These are phyloP conservation scores for Clarireedia hainanense DNA, from an alignment of 2,329 filamentous ascomycete species.

Conservation along the genomic window DNA sequence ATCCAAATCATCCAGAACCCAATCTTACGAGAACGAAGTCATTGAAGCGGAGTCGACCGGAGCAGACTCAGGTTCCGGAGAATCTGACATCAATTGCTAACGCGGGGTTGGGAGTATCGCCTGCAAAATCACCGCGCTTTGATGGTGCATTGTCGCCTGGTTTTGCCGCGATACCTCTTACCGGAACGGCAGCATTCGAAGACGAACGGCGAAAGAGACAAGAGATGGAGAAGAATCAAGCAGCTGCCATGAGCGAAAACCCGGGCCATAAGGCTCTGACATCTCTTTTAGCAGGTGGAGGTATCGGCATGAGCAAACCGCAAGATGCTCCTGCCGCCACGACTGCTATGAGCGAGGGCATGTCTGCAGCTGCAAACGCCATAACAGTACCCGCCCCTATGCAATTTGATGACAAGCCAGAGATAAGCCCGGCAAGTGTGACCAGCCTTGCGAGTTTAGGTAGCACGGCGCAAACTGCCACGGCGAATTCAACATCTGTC, in stretches of 20 bases:
- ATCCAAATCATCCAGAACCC: conserved; percentile 12
- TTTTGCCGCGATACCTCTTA: conserved; percentile 36
- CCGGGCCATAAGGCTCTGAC: conserved; percentile 45
- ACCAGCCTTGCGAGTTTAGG: conserved; percentile 27
- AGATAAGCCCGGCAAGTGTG: conserved; percentile 27
- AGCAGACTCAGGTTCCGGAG: conserved; percentile 18
- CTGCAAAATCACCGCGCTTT: conserved; percentile 27
- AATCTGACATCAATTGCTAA: conserved; percentile 22
- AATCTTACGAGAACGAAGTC: conserved; percentile 23
- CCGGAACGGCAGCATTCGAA: conserved; percentile 46
- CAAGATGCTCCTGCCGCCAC: conserved; percentile 38
- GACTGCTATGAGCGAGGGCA: conserved; percentile 25
- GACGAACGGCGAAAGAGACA: conserved; percentile 44
- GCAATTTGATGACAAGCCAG: conserved; percentile 25
- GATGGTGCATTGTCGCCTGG: conserved; percentile 28
- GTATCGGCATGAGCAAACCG: conserved; percentile 48
- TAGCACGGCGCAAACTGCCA: conserved; percentile 27
- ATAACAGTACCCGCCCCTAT: conserved; percentile 25
- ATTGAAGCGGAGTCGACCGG: conserved; percentile 25
- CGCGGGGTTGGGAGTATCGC: conserved; percentile 24
- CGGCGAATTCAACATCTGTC: conserved; percentile 26
- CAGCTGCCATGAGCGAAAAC: conserved; percentile 41
- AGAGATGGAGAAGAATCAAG: conserved; percentile 35
- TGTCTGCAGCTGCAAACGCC: conserved; percentile 25
- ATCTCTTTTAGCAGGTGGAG: conserved; percentile 46